phyloP scores from a whole-genome alignment of 2,329 filamentous ascomycete genomes.

The Cyanodermella asteris region DNA sequence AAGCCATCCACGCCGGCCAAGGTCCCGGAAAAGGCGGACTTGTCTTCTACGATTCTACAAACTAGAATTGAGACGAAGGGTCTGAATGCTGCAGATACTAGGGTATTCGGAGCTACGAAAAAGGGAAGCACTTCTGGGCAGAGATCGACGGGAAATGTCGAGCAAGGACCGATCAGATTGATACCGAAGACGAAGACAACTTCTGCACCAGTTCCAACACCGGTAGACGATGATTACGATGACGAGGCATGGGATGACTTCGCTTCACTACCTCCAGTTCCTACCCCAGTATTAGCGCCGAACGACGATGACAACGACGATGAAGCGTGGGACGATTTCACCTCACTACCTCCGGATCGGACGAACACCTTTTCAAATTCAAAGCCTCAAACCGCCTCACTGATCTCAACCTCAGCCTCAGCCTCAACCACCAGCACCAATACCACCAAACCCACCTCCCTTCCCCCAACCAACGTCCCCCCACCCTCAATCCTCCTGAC shows the following conservation, averaged over 20 bases:
- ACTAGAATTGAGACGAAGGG: background rate
- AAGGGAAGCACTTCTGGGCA: background rate
- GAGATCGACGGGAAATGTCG: background rate
- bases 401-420: background rate
- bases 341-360: no score
- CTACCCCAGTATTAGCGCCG: slow-evolving; percentile 1
- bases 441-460: background rate
- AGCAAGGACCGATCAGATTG: background rate
- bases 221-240: slow-evolving; percentile 5
- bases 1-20: slow-evolving; percentile 2
- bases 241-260: slow-evolving; percentile 17
- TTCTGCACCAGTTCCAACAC: background rate
- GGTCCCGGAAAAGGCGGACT: slow-evolving; percentile 2
- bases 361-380: background rate
- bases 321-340: slow-evolving; percentile 17
- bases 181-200: slow-evolving; percentile 1
- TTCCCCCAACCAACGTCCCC: slow-evolving; percentile 65
- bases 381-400: background rate
- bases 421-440: background rate
- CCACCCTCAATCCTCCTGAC: slow-evolving; percentile 68
- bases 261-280: no score
- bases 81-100: background rate
- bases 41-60: slow-evolving; percentile 4
- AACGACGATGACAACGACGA: slow-evolving; percentile 7
- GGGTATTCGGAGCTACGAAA: background rate